These are phyloP conservation scores for Westerdykella sp. DNA, from an alignment of 2,329 filamentous ascomycete species.

Conservation along the genomic window DNA sequence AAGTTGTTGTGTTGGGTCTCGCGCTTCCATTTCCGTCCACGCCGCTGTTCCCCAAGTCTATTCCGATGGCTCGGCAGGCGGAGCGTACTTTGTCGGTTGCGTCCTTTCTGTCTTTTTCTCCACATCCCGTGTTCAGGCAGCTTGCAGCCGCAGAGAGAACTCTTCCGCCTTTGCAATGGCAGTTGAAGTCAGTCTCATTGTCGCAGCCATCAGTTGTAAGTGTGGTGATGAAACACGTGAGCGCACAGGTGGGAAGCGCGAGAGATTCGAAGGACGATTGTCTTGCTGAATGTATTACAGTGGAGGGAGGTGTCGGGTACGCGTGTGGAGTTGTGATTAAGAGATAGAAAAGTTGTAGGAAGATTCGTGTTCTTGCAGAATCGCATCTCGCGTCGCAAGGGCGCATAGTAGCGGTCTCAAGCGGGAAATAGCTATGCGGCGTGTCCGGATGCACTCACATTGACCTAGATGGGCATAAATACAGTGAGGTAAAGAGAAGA, in stretches of 20 bases:
- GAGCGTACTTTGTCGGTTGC: not conserved
- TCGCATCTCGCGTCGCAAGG: no score
- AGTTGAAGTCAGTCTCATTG: conserved; percentile 15
- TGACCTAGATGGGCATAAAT: no score
- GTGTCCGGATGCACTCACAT: no score
- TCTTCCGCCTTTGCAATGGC: conserved; percentile 11
- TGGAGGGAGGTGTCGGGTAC: no score
- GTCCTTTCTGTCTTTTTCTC: not conserved
- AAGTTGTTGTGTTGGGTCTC: not conserved
- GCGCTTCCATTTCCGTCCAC: not conserved
- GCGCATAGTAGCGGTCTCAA: no score
- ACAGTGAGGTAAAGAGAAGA: no score
- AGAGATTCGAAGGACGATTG: conserved; percentile 6
- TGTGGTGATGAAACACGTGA: conserved; percentile 14
- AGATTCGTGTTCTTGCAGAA: no score
- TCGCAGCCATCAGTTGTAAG: conserved; percentile 14
- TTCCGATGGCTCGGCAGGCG: not conserved
- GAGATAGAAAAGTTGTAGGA: no score
- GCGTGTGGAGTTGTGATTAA: no score
- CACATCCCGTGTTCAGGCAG: conserved; percentile 1
- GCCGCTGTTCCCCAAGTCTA: not conserved
- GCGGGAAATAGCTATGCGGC: no score
- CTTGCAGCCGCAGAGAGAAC: not conserved
- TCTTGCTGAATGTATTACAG: not conserved
- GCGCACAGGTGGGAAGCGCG: conserved; percentile 13